A percentile compares a stretch with the other conserved stretches of the same genome.
Conservation (phyloP, 2,329 filamentous ascomycete species). For the Alternaria brassicicola region DNA sequence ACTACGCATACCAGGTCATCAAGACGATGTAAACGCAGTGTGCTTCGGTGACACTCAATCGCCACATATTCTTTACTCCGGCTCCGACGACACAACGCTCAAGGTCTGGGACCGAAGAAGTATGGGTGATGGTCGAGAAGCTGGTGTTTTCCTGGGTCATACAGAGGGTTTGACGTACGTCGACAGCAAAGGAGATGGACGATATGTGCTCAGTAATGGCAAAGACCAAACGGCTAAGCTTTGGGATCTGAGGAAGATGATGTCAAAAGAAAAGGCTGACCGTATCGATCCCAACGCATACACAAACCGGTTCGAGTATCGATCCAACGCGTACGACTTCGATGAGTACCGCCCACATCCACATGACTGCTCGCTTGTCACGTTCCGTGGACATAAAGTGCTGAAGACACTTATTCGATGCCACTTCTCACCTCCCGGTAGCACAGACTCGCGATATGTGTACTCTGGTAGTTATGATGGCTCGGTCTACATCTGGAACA, state of each 20-base stretch:
- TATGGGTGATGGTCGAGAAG: conserved; percentile 66
- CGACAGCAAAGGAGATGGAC: conserved; percentile 82
- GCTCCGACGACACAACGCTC: conserved; percentile 90
- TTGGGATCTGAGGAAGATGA: conserved; percentile 92
- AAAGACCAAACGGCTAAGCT: conserved; percentile 98
- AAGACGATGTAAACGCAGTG: conserved; percentile 92
- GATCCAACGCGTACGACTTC: conserved; percentile 69
- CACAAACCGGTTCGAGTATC: conserved; percentile 75
- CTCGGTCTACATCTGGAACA: conserved; percentile 88
- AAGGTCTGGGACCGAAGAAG: conserved; percentile 93
- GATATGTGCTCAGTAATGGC: conserved; percentile 90
- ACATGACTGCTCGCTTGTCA: conserved; percentile 89
- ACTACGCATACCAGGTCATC: conserved; percentile 77
- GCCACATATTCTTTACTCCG: conserved; percentile 93
- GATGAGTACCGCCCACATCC: conserved; percentile 74
- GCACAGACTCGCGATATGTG: conserved; percentile 88
- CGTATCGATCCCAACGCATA: conserved; percentile 62
- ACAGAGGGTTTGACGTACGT: conserved; percentile 71
- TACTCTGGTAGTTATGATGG: conserved; percentile 92
- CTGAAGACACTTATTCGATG: conserved; percentile 90
- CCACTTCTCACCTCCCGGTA: conserved; percentile 87
- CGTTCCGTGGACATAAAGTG: conserved; percentile 88
- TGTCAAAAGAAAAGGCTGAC: conserved; percentile 70
- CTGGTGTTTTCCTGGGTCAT: conserved; percentile 69
- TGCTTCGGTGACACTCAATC: conserved; percentile 90